Percentiles rank a stretch among this genome's conserved stretches.
These are phyloP conservation scores for Trypanosoma conorhini DNA, from an alignment of 208 protist species.

Conservation along the genomic window DNA sequence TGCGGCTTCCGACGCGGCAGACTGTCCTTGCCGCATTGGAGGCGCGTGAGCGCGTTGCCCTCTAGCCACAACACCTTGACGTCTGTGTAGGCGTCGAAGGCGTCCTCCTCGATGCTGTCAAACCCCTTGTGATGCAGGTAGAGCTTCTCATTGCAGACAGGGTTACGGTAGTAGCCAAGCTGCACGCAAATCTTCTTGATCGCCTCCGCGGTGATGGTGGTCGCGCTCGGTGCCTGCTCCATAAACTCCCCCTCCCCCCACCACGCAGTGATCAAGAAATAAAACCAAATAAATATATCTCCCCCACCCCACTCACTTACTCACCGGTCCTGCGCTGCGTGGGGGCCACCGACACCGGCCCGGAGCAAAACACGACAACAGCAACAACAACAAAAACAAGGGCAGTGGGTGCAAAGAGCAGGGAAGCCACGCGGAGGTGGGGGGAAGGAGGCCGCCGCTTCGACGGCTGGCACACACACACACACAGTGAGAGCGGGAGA, in stretches of 20 bases:
- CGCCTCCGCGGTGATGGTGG: constrained; percentile 65
- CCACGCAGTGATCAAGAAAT: too few relatives aligned
- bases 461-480: too few relatives aligned
- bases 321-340: background rate
- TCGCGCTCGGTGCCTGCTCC: background rate
- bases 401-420: background rate
- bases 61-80: constrained; percentile 95
- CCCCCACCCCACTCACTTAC: background rate
- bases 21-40: constrained; percentile 60
- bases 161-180: constrained; percentile 89
- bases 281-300: too few relatives aligned
- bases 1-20: constrained; percentile 30
- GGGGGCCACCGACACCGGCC: too few relatives aligned
- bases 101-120: constrained; percentile 71
- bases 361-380: background rate
- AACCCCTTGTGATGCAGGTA: constrained; percentile 95
- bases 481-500: too few relatives aligned
- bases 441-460: too few relatives aligned
- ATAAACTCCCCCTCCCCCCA: too few relatives aligned
- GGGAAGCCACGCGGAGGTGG: too few relatives aligned
- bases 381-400: background rate
- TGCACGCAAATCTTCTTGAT: constrained; percentile 89
- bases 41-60: constrained; percentile 76
- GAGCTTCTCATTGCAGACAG: constrained; percentile 93
- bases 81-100: constrained; percentile 85